Base-by-base conservation (phyloP, 2,329 filamentous ascomycete species). In the Dissoconium aciculare region DNA sequence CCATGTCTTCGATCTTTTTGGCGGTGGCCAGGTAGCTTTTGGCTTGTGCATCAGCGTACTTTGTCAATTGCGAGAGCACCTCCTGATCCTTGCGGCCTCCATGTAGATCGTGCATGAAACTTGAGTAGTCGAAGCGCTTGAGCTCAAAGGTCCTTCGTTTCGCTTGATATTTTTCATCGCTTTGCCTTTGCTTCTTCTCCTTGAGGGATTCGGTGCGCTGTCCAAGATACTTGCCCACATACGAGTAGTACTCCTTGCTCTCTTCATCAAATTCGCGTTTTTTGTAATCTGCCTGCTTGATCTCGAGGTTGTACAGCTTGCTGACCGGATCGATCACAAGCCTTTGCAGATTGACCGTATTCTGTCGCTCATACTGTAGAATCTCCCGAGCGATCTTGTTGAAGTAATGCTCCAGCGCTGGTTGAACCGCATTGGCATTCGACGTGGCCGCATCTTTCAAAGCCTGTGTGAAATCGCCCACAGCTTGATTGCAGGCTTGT, bases 91-190 rank as follows among this genome's bases (percentile, higher is more conserved):
- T 98, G 39, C 89, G 77, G n/a, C 89, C 89, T 16, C 89, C 89
- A 40, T 95, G 89, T n/a, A 98, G 66, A 60, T 98, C 89, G 49
- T 95, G 87, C 81, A 98, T 92, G 51, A 95, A 98, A 10, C 83
- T 93, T 3, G 87, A 95, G 54, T 98, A 98, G 56, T 98, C 91
- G 49, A 98, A 98, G 6, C 91, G 77, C 60, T 92, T 94, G 34
- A 98, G 67, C 60, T 98, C 89, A 49, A 98, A 98, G 44, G 84
- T 93, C 26, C 82, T 76, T 42, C 85, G 73, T 61, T 95, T 95
- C 27, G 69, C 74, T 54, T 95, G 87, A 51, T 95, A 98, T 52
- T 98, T 98, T 17, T 81, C 79, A 54, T 98, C 89, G 45, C 84
- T 94, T 46, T 94, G 84, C 24, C 72, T 80, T 39, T 89, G 74